Percentiles rank a stretch among this genome's conserved stretches.
These are phyloP conservation scores for Colletotrichum camelliae DNA, from an alignment of 2,329 filamentous ascomycete genomes.

Conservation along the genomic window DNA sequence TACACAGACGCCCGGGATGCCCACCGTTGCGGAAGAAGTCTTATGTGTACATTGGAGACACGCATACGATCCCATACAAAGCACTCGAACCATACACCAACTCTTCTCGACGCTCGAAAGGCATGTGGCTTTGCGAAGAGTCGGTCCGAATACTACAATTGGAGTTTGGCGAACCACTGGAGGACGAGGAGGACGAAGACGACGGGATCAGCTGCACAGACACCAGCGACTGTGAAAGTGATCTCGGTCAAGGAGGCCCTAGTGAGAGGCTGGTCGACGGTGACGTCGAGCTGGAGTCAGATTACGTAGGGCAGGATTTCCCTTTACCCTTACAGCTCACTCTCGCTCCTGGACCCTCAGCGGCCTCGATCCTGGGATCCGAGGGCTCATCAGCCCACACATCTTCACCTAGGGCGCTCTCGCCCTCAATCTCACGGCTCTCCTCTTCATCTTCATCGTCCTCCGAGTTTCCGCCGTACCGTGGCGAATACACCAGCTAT, in stretches of 20 bases:
- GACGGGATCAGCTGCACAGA: background rate
- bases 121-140: background rate
- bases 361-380: background rate
- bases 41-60: background rate
- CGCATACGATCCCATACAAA: background rate
- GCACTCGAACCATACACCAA: background rate
- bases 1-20: background rate
- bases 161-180: background rate
- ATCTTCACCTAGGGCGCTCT: background rate
- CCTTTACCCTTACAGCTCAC: background rate
- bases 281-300: background rate
- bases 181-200: background rate
- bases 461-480: background rate
- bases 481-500: background rate
- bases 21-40: background rate
- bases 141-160: background rate
- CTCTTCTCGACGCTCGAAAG: rapidly evolving
- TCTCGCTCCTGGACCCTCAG: background rate
- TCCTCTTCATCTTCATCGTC: background rate
- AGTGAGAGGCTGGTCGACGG: background rate
- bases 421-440: background rate
- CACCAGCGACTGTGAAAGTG: background rate
- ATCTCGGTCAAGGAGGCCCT: background rate
- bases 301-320: background rate
- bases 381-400: background rate